Evolutionary conservation across 2,329 filamentous ascomycete genomes (phyloP), one percentile per base, ranked within the genome.

Genomic region (Pestalotiopsis fici): DNA sequence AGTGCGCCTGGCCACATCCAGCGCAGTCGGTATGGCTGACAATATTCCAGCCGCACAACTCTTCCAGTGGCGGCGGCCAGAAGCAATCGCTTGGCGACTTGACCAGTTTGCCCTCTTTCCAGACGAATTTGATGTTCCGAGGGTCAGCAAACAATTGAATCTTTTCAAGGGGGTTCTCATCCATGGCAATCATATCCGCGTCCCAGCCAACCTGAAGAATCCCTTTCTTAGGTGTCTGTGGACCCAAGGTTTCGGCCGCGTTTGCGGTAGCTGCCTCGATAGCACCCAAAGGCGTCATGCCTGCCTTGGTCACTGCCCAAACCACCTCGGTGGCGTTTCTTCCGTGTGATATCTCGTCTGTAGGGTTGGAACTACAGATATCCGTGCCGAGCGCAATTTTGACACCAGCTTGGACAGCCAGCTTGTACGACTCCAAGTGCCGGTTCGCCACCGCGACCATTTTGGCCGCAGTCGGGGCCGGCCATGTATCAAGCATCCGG

Each of bases 211-310:
- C 79, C 71, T 77, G 81, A 59, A 86, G 69, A 73, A 81, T 78
- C 2, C 84, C 83, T 15, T 78, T 79, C 73, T 78, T 75, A 0
- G 83, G 83, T 5, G 80, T 83, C 75, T 82, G 77, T 2, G 74
- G 70, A 0, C 83, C 83, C 18, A 86, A 69, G 2, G 80, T 82
- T 67, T 82, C 78, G 0, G 83, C 82, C 7, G 78, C 78, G 60
- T 77, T 85, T 15, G 83, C 83, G 7, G 85, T 86, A 3, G 79
- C 83, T 35, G 83, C 81, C 72, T 87, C 83, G 68, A 88, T 86
- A 5, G 85, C 84, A 71, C 85, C 74, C 57, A 87, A 71, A 3
- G 82, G 80, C 4, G 80, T 81, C 82, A 87, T 80, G 1, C 85
- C 85, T 12, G 82, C 81, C 59, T 83, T 77, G 47, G 18, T 47